A percentile compares a stretch with the other conserved stretches of the same genome.
Conservation (phyloP, 2,329 filamentous ascomycete genomes). For the Penicillium occitanis region DNA sequence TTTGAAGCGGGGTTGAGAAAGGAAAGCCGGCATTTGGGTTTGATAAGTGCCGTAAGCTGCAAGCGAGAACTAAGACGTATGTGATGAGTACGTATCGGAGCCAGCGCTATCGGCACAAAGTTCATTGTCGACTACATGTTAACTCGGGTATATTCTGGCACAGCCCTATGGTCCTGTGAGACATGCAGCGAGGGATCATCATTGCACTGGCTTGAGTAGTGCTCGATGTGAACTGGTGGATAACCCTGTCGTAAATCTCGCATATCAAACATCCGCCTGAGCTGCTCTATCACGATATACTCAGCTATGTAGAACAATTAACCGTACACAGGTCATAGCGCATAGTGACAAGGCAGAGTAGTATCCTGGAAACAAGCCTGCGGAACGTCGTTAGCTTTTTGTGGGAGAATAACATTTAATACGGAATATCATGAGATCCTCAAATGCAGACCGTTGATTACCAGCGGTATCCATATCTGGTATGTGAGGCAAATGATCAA, state of each 20-base stretch:
- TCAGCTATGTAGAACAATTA: neutral
- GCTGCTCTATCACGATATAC: neutral
- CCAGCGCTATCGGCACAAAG: too few relatives aligned
- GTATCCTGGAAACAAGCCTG: neutral
- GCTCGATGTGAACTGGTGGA: neutral
- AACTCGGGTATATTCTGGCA: neutral
- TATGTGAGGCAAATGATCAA: neutral
- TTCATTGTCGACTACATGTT: neutral
- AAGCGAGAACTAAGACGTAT: too few relatives aligned
- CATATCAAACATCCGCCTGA: neutral
- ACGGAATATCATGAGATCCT: neutral
- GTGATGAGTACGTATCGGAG: too few relatives aligned
- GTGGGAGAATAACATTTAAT: neutral
- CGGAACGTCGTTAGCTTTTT: neutral
- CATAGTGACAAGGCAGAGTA: neutral
- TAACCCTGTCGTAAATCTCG: neutral
- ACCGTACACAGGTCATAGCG: neutral
- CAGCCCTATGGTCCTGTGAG: neutral
- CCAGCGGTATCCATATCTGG: neutral
- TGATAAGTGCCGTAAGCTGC: too few relatives aligned
- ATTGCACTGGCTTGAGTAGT: neutral
- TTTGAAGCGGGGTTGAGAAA: neutral
- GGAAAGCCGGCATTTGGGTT: neutral
- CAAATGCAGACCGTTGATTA: neutral
- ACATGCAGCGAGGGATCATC: neutral